Percentiles rank a stretch among this genome's conserved stretches.
Conservation (phyloP, 1,284 basidiomycete species). For the Coniferiporia weirii region DNA sequence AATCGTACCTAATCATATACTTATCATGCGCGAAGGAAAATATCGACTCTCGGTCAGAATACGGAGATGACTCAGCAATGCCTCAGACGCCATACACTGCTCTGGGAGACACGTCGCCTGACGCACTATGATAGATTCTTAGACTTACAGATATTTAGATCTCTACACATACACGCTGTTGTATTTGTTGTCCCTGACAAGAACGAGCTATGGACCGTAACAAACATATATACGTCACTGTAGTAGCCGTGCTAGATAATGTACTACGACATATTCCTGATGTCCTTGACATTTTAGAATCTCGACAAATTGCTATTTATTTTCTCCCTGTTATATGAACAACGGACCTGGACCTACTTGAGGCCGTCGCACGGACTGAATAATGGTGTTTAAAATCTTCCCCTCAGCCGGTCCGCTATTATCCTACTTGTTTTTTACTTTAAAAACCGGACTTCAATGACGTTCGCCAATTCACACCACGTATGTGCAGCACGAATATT, state of each 20-base stretch:
- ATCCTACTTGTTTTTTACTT: too few relatives aligned
- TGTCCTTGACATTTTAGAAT: too few relatives aligned
- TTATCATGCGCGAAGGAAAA: slow-evolving; percentile 48
- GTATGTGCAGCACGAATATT: too few relatives aligned
- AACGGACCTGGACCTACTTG: too few relatives aligned
- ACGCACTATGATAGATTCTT: slow-evolving; percentile 46
- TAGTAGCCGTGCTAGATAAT: neutral
- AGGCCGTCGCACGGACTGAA: too few relatives aligned
- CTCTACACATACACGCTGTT: neutral
- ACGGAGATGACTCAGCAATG: slow-evolving; percentile 61
- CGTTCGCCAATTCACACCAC: too few relatives aligned
- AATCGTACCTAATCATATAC: neutral
- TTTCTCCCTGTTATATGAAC: too few relatives aligned
- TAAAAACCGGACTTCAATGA: too few relatives aligned
- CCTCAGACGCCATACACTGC: slow-evolving; percentile 58
- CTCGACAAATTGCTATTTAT: too few relatives aligned
- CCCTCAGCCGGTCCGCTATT: too few relatives aligned
- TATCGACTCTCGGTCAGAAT: slow-evolving; percentile 64
- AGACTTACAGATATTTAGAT: neutral
- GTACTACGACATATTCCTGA: neutral
- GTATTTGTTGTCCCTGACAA: neutral
- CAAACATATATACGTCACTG: neutral
- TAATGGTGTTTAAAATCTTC: too few relatives aligned
- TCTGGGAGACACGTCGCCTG: slow-evolving; percentile 72
- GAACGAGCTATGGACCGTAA: neutral